A percentile compares a stretch with the other conserved stretches of the same genome.
Conservation (phyloP, 2,329 filamentous ascomycete genomes). For the Penicillium sp. region DNA sequence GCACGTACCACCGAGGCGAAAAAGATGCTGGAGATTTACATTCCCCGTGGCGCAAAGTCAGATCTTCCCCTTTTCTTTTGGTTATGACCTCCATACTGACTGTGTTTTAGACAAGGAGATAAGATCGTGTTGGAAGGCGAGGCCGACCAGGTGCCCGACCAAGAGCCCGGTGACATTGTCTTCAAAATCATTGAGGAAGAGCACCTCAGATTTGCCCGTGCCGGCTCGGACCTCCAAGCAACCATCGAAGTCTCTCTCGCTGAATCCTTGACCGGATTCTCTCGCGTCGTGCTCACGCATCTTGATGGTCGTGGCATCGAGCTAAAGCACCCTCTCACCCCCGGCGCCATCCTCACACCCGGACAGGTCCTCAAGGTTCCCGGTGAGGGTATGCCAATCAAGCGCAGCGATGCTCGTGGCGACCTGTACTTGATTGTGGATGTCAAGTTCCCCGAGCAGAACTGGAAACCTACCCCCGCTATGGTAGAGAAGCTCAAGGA, state of each 20-base stretch:
- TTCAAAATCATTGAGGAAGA: constrained; percentile 80
- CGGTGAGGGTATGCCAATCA: constrained; percentile 92
- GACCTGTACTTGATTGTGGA: constrained; percentile 85
- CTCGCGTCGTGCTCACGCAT: constrained; percentile 83
- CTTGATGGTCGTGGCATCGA: constrained; percentile 89
- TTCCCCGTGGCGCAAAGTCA: constrained; percentile 74
- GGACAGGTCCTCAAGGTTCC: constrained; percentile 79
- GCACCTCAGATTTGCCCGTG: constrained; percentile 76
- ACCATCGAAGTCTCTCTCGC: constrained; percentile 75
- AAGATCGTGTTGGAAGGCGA: constrained; percentile 87
- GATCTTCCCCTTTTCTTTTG: constrained; percentile 12
- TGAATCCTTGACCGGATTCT: constrained; percentile 85
- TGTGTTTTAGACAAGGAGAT: constrained; percentile 64
- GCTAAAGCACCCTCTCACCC: constrained; percentile 68
- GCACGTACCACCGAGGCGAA: constrained; percentile 80
- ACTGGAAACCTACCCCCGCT: constrained; percentile 72
- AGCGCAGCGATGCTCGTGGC: constrained; percentile 76
- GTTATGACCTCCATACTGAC: neutral
- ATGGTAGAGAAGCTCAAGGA: constrained; percentile 67
- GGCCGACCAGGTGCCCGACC: constrained; percentile 85
- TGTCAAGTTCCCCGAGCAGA: constrained; percentile 82
- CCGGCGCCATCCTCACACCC: constrained; percentile 77
- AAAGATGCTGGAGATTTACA: constrained; percentile 95
- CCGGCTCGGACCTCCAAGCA: constrained; percentile 78
- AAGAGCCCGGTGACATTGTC: constrained; percentile 86